Percentiles rank a stretch among this genome's conserved stretches.
These are phyloP conservation scores for Jacaranda mimosifolia DNA, from an alignment of 257 asterid genomes.

Conservation along the genomic window DNA sequence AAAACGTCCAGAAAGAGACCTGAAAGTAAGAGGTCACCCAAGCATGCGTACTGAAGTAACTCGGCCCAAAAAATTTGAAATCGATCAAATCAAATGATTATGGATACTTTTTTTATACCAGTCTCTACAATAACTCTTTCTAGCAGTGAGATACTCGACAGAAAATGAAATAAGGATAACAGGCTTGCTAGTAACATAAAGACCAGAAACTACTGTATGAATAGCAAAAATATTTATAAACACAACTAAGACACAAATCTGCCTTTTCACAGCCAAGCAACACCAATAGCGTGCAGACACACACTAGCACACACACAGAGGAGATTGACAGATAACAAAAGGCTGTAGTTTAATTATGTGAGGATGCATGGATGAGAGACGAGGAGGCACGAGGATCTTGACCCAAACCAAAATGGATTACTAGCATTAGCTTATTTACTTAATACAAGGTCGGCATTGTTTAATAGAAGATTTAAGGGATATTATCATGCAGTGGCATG, in stretches of 20 bases:
- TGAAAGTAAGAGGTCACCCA: slow-evolving; percentile 14
- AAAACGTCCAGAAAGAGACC: background rate
- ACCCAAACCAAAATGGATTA: background rate
- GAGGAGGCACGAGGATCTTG: background rate
- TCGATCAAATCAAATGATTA: slow-evolving; percentile 11
- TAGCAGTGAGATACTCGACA: background rate
- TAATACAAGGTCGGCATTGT: background rate
- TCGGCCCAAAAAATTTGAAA: background rate
- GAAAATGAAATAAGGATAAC: background rate
- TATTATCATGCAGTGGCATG: slow-evolving; percentile 4
- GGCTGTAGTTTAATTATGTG: background rate
- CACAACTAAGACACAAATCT: background rate
- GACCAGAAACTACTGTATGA: background rate
- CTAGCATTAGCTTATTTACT: background rate
- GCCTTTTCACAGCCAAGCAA: background rate
- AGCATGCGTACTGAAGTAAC: background rate
- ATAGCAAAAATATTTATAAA: background rate
- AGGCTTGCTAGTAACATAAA: background rate
- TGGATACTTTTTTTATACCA: background rate
- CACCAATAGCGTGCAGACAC: background rate
- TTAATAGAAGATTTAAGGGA: background rate
- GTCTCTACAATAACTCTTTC: background rate
- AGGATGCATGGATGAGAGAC: slow-evolving; percentile 18
- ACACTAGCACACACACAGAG: background rate
- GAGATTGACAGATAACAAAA: background rate